These are phyloP conservation scores for Solanum pimpinellifolium DNA, from an alignment of 257 asterid genomes.

Conservation along the genomic window DNA sequence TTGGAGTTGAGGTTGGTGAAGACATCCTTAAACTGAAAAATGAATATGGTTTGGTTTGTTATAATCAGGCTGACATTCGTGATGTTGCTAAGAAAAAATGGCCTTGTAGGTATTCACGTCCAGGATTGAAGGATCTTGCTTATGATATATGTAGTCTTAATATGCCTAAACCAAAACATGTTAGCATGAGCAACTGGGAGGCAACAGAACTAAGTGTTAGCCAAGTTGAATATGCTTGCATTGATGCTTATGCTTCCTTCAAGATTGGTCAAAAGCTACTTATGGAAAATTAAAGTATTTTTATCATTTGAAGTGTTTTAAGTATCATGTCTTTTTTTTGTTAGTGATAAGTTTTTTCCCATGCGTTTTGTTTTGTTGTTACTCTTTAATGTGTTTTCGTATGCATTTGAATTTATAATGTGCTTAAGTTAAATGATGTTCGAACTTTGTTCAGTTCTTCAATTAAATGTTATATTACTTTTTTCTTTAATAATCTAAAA, in stretches of 20 bases:
- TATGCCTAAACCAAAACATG: constrained; percentile 49
- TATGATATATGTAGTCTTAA: constrained; percentile 21
- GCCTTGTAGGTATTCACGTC: constrained; percentile 40
- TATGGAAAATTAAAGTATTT: neutral
- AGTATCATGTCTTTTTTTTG: neutral
- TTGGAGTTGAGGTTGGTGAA: constrained; percentile 43
- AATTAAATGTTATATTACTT: too few species aligned
- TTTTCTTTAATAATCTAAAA: too few species aligned
- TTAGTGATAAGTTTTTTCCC: neutral
- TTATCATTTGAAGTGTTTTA: too few species aligned
- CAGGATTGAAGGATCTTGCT: constrained; percentile 64
- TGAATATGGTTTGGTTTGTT: constrained; percentile 47
- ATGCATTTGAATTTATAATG: too few species aligned
- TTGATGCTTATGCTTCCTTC: constrained; percentile 73
- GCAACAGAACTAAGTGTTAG: constrained; percentile 24
- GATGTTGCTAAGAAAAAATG: constrained; percentile 27
- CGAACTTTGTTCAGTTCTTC: neutral
- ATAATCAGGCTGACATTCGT: constrained; percentile 12
- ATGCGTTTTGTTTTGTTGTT: neutral
- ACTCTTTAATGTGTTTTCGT: too few species aligned
- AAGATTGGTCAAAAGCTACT: constrained; percentile 31
- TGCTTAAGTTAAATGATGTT: neutral
- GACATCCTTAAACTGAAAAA: constrained; percentile 37
- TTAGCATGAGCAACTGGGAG: constrained; percentile 61
- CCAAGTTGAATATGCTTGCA: constrained; percentile 62